phyloP scores from a whole-genome alignment of 345 rosid species.

The Rhodomyrtus tomentosa region DNA sequence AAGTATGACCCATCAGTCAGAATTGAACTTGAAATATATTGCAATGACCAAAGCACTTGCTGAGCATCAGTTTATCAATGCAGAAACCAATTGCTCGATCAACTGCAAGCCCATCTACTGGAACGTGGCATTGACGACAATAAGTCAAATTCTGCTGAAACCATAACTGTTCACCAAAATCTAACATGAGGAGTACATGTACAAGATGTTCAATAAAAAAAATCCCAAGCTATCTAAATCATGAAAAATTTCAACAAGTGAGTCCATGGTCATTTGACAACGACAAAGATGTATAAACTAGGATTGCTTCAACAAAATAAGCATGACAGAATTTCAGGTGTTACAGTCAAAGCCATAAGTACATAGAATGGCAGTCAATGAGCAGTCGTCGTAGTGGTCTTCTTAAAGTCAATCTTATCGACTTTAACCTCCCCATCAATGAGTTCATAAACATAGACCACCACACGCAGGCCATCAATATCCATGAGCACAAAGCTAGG shows the following conservation, averaged over 20 bases:
- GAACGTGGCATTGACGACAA: neutral
- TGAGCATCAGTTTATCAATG: neutral
- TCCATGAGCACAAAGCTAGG: slow-evolving; percentile 98
- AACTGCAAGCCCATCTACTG: neutral
- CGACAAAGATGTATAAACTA: neutral
- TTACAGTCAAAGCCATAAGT: neutral
- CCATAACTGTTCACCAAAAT: neutral
- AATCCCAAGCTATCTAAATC: neutral
- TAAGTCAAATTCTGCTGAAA: neutral
- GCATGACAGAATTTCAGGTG: neutral
- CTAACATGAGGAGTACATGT: neutral
- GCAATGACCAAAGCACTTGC: neutral
- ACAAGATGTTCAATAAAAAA: neutral
- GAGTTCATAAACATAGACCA: slow-evolving; percentile 90
- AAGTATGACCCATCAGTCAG: neutral
- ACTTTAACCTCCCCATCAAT: slow-evolving; percentile 94
- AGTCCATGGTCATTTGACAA: neutral
- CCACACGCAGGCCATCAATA: slow-evolving; percentile 84
- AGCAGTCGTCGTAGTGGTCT: slow-evolving; percentile 45
- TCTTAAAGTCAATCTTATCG: slow-evolving; percentile 95
- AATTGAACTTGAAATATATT: neutral
- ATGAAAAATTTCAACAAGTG: neutral
- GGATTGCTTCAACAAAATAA: neutral
- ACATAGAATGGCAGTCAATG: slow-evolving; percentile 14
- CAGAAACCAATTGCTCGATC: neutral